These are phyloP conservation scores for Yamadazyma philogaea DNA, from an alignment of 805 yeast genomes.

Conservation along the genomic window DNA sequence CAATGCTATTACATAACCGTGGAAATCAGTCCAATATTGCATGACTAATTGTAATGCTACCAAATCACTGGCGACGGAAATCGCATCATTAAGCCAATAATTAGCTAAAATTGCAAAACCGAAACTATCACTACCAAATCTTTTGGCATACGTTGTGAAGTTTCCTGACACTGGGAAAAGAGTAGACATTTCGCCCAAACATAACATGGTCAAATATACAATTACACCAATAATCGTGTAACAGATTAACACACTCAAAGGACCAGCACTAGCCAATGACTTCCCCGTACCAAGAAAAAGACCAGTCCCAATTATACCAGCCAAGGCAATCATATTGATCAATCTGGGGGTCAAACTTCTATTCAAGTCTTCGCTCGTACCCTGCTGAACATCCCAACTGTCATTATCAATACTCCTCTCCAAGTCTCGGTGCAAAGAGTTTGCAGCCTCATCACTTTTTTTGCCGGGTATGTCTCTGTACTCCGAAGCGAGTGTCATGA, in stretches of 20 bases:
- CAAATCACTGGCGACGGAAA: slow-evolving; percentile 47
- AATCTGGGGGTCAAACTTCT: slow-evolving; percentile 24
- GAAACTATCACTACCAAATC: slow-evolving; percentile 49
- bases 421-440: neutral
- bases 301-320: slow-evolving; percentile 38
- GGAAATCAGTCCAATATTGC: slow-evolving; percentile 48
- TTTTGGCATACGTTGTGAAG: slow-evolving; percentile 46
- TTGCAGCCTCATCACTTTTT: slow-evolving; percentile 1
- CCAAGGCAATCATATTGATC: slow-evolving; percentile 35
- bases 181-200: slow-evolving; percentile 57
- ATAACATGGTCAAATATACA: slow-evolving; percentile 51
- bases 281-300: slow-evolving; percentile 32
- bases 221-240: slow-evolving; percentile 38
- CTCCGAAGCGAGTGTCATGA: neutral
- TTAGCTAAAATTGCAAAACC: slow-evolving; percentile 52
- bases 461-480: neutral
- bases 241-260: slow-evolving; percentile 30
- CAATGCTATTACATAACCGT: slow-evolving; percentile 49
- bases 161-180: slow-evolving; percentile 55
- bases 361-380: slow-evolving; percentile 19
- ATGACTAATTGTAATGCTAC: slow-evolving; percentile 46
- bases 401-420: slow-evolving; percentile 6
- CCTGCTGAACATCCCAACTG: neutral
- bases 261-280: slow-evolving; percentile 32
- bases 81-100: slow-evolving; percentile 52